phyloP scores from a whole-genome alignment of 1,284 basidiomycete species.

The Fomitopsis betulina region DNA sequence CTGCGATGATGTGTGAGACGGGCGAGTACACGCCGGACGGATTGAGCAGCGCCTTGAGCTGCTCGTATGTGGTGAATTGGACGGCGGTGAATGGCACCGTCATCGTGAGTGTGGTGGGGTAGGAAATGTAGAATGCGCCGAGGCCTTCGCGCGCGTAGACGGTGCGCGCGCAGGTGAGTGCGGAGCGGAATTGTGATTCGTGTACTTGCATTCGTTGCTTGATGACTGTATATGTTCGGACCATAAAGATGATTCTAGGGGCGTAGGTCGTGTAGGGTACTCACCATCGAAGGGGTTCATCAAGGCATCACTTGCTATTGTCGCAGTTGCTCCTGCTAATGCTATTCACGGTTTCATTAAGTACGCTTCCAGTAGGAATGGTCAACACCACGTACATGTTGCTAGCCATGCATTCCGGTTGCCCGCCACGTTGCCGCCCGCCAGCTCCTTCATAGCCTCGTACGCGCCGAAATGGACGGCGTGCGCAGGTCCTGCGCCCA shows the following conservation, averaged over 20 bases:
- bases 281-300: slow-evolving; percentile 99
- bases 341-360: slow-evolving; percentile 40
- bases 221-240: slow-evolving; percentile 62
- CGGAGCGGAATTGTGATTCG: slow-evolving; percentile 85
- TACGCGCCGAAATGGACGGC: slow-evolving; percentile 98
- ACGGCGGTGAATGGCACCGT: slow-evolving; percentile 98
- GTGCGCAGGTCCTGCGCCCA: slow-evolving; percentile 97
- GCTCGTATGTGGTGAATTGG: slow-evolving; percentile 97
- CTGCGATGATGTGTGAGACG: slow-evolving; percentile 84
- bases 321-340: slow-evolving; percentile 91
- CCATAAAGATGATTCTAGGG: slow-evolving; percentile 9
- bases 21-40: slow-evolving; percentile 88
- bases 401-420: slow-evolving; percentile 69
- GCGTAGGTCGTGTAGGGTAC: slow-evolving; percentile 9
- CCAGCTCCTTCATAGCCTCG: slow-evolving; percentile 91
- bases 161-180: slow-evolving; percentile 75
- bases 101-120: slow-evolving; percentile 97
- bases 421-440: slow-evolving; percentile 80
- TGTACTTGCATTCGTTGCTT: slow-evolving; percentile 99
- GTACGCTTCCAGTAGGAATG: neutral
- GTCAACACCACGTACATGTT: slow-evolving; percentile 54
- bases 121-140: slow-evolving; percentile 95
- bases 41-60: slow-evolving; percentile 86
- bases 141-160: slow-evolving; percentile 89
- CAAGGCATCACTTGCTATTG: slow-evolving; percentile 92